Evolutionary conservation across 257 asterid genomes (phyloP).

Genomic region (Galeopsis tetrahit): DNA sequence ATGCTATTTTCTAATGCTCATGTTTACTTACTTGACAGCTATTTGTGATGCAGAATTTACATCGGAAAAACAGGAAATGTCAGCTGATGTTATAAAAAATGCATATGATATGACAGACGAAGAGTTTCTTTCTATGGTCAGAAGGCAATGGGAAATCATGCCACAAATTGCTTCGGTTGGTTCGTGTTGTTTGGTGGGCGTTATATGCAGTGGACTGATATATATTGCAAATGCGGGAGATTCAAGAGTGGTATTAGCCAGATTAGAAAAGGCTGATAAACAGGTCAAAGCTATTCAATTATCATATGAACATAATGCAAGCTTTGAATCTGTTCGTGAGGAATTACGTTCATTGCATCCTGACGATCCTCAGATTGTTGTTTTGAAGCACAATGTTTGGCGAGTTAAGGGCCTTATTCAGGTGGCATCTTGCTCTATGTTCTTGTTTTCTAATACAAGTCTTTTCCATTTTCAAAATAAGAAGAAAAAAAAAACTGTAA

Average conservation of each 20-base stretch:
- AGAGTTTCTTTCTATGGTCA: conserved; percentile 70
- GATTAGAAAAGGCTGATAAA: conserved; percentile 45
- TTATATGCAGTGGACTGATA: conserved; percentile 61
- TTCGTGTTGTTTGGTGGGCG: conserved; percentile 81
- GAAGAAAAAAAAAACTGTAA: neutral
- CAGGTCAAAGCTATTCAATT: conserved; percentile 71
- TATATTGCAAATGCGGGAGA: conserved; percentile 88
- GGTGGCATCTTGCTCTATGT: conserved; percentile 42
- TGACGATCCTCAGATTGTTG: conserved; percentile 76
- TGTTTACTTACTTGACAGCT: conserved; percentile 46
- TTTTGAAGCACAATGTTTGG: conserved; percentile 80
- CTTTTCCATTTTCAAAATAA: neutral
- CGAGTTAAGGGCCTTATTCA: conserved; percentile 91
- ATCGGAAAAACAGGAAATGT: conserved; percentile 67
- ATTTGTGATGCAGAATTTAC: conserved; percentile 68
- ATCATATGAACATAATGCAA: conserved; percentile 81
- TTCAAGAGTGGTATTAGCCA: conserved; percentile 78
- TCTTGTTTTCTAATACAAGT: neutral
- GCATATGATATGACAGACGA: conserved; percentile 83
- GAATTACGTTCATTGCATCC: conserved; percentile 74
- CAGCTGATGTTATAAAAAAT: conserved; percentile 66
- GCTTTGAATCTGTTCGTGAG: conserved; percentile 63
- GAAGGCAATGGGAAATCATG: conserved; percentile 60
- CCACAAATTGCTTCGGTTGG: conserved; percentile 90
- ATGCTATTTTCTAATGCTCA: conserved; percentile 32